Conservation (phyloP, 306 rosid species). For the Quercus cerris region DNA sequence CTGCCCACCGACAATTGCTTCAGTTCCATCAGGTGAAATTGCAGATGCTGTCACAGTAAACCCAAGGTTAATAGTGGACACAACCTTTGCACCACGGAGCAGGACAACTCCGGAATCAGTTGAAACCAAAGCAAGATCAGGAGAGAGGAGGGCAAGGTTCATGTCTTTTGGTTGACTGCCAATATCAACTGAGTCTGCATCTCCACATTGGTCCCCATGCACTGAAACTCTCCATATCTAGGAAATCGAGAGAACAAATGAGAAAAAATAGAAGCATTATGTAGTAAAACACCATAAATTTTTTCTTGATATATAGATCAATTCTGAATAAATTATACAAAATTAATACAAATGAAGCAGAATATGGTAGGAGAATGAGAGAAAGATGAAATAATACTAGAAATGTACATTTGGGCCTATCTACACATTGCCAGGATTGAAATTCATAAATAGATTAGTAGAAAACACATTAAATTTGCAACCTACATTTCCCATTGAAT, state of each 20-base stretch:
- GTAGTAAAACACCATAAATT: background rate
- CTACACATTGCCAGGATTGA: background rate
- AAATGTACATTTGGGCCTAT: background rate
- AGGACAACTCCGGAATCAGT: constrained; percentile 81
- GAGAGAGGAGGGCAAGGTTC: constrained; percentile 71
- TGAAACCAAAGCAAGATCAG: constrained; percentile 81
- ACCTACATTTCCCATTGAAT: background rate
- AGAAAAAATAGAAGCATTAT: background rate
- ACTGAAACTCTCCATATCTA: constrained; percentile 78
- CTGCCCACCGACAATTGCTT: constrained; percentile 91
- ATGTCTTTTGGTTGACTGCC: constrained; percentile 93
- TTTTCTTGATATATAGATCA: background rate
- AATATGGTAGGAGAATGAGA: background rate
- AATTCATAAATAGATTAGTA: background rate
- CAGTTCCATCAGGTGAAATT: constrained; percentile 88
- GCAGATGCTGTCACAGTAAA: constrained; percentile 81
- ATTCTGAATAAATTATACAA: background rate
- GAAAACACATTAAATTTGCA: background rate
- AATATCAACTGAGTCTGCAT: constrained; percentile 77
- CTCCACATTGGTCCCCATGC: constrained; percentile 68
- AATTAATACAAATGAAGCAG: background rate
- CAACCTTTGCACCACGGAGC: constrained; percentile 65
- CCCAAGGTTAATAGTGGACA: constrained; percentile 81
- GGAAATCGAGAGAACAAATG: constrained; percentile 14
- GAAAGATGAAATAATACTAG: background rate